Evolutionary conservation across 2,329 filamentous ascomycete species (phyloP).

Genomic region (Scedosporium boydii): DNA sequence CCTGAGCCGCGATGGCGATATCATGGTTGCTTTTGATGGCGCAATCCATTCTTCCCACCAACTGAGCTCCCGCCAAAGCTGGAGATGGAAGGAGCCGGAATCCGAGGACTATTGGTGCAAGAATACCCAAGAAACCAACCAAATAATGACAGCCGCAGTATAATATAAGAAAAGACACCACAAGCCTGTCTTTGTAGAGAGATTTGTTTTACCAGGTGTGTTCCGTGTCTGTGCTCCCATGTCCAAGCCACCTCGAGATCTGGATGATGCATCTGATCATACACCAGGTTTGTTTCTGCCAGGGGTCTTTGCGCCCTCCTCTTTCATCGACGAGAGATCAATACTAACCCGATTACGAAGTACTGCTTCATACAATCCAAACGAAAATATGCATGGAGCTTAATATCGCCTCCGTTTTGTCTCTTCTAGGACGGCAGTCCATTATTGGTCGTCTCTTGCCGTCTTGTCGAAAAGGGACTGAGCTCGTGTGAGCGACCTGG

Average conservation of each 20-base stretch:
- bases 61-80: not conserved
- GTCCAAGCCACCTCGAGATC: not conserved
- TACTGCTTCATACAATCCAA: not conserved
- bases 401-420: not conserved
- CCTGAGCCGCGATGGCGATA: no score
- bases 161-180: no score
- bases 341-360: not conserved
- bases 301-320: not conserved
- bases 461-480: not conserved
- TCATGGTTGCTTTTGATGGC: no score
- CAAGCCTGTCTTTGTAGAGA: no score
- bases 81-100: no score
- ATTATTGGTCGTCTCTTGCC: not conserved
- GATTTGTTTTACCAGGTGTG: not conserved
- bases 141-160: no score
- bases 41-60: not conserved
- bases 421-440: not conserved
- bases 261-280: conserved; percentile 2
- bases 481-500: not conserved
- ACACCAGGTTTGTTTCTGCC: not conserved
- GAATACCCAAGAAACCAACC: no score
- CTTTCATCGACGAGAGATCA: not conserved
- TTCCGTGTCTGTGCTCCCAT: not conserved
- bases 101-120: no score
- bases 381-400: not conserved